Evolutionary conservation across 1,139 yeast species (phyloP), one percentile per base, ranked within the genome.

Genomic region (Blastobotrys ciferrii): DNA sequence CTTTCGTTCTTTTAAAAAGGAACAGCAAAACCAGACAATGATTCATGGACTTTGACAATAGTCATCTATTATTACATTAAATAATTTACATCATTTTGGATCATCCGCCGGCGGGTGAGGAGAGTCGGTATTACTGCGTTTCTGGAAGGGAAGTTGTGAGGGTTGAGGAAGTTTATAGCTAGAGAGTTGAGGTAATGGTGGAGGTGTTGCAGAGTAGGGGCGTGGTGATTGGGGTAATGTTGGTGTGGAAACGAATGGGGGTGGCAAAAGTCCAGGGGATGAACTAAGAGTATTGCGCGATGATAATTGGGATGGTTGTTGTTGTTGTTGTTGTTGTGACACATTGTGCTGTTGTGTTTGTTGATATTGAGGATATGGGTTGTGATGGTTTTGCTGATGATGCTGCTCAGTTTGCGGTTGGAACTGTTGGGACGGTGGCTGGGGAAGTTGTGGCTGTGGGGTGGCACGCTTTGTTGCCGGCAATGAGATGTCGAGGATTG

Each of bases 401-500:
- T n/a, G n/a, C n/a, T n/a, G n/a, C n/a, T n/a, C n/a, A n/a, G n/a
- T n/a, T n/a, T n/a, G n/a, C 30, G 4, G 23, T 11, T 15, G 19
- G 43, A 37, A 11, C 36, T 15, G 17, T 39, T 19, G 36, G n/a
- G n/a, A n/a, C n/a, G n/a, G n/a, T n/a, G n/a, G n/a, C n/a, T n/a
- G n/a, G n/a, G 13, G 15, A 5, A n/a, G 18, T 17, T 33, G 38
- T 17, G 13, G 38, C 19, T 33, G 38, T 17, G 17, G 11, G 4
- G 13, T 13, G 11, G 13, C 18, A 17, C 38, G 12, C 20, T 33
- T 33, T 6, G 38, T 33, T 13, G 18, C 38, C 11, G 38, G 5
- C 11, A 20, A 42, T 28, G 45, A 48, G 9, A 45, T 44, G 5
- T 23, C 28, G 28, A 9, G 5, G 5, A 23, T 23, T 3, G 35